Percentiles rank a stretch among this genome's conserved stretches.
These are phyloP conservation scores for Podospora tetraspora DNA, from an alignment of 495 filamentous ascomycete species.

Conservation along the genomic window DNA sequence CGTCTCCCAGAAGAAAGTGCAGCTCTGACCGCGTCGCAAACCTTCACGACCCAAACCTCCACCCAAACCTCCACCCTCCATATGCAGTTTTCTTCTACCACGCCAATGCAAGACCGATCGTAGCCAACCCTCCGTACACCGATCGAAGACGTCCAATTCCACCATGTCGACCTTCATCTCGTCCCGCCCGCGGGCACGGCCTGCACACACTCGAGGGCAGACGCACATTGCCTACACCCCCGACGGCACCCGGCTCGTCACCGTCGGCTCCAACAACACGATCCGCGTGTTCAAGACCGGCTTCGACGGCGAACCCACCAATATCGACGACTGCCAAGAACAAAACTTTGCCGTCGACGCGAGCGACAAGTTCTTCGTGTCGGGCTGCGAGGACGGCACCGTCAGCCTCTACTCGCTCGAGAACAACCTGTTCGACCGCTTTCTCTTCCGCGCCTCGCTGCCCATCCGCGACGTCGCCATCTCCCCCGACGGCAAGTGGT, in stretches of 20 bases:
- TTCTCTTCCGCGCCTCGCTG: constrained; percentile 74
- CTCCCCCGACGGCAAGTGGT: constrained; percentile 79
- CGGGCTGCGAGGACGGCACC: constrained; percentile 87
- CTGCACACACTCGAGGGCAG: constrained; percentile 49
- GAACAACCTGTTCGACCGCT: constrained; percentile 68
- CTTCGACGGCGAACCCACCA: constrained; percentile 82
- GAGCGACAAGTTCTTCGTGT: constrained; percentile 76
- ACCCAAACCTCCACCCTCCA: neutral
- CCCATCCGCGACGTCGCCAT: constrained; percentile 81
- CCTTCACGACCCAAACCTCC: neutral
- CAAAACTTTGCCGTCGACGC: constrained; percentile 72
- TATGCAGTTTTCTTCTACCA: too few species aligned
- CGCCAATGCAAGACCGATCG: neutral
- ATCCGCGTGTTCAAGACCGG: constrained; percentile 87
- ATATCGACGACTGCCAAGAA: constrained; percentile 82
- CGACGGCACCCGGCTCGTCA: constrained; percentile 59
- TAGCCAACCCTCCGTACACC: neutral
- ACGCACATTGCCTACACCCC: constrained; percentile 53
- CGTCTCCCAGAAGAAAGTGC: constrained; percentile 21
- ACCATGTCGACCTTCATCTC: constrained; percentile 47
- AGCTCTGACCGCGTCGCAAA: neutral
- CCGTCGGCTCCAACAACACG: constrained; percentile 82
- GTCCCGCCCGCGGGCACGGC: constrained; percentile 43
- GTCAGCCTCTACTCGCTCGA: constrained; percentile 79
- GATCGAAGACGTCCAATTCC: constrained; percentile 3